Percentiles rank a stretch among this genome's conserved stretches.
Evolutionary conservation across 371 early-diverging fungal genomes (phyloP).

Genomic region (Actinomortierella ambigua): DNA sequence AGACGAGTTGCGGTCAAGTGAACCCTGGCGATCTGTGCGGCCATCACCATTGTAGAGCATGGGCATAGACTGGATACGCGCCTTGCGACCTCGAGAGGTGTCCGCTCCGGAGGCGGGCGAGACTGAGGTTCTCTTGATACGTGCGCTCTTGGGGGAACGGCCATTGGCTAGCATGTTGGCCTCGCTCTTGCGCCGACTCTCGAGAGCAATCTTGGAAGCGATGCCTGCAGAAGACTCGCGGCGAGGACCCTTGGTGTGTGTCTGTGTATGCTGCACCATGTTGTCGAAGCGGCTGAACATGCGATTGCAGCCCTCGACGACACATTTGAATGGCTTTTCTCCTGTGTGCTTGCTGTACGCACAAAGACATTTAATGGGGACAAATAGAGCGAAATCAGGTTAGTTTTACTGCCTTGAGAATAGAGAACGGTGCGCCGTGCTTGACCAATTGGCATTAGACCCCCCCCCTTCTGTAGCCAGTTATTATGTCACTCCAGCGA

Average conservation of each 20-base stretch:
- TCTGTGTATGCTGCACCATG: slow-evolving; percentile 70
- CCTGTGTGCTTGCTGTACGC: slow-evolving; percentile 60
- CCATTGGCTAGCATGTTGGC: slow-evolving; percentile 13
- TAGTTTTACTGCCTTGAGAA: neutral
- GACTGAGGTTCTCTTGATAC: slow-evolving; percentile 20
- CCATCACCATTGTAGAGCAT: slow-evolving; percentile 10
- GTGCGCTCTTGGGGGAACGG: slow-evolving; percentile 14
- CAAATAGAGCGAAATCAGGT: slow-evolving; percentile 1
- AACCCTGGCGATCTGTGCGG: slow-evolving; percentile 5
- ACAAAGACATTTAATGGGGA: neutral
- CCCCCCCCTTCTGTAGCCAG: no score
- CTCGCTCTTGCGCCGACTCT: slow-evolving; percentile 37
- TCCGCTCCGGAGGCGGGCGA: slow-evolving; percentile 22
- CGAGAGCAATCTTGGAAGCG: slow-evolving; percentile 35
- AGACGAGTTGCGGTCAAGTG: neutral
- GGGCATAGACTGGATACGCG: slow-evolving; percentile 23
- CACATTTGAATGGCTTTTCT: slow-evolving; percentile 65
- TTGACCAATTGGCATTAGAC: no score
- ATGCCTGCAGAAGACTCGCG: slow-evolving; percentile 23
- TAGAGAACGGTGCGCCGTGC: neutral
- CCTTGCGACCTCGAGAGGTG: slow-evolving; percentile 14
- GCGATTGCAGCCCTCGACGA: slow-evolving; percentile 61
- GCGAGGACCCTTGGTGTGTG: slow-evolving; percentile 49
- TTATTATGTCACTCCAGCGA: no score
- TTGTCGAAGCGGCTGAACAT: slow-evolving; percentile 67